Evolutionary conservation across 139 green algal species (phyloP), one percentile per base, ranked within the genome.

Genomic region (Diplosphaera chodatii): DNA sequence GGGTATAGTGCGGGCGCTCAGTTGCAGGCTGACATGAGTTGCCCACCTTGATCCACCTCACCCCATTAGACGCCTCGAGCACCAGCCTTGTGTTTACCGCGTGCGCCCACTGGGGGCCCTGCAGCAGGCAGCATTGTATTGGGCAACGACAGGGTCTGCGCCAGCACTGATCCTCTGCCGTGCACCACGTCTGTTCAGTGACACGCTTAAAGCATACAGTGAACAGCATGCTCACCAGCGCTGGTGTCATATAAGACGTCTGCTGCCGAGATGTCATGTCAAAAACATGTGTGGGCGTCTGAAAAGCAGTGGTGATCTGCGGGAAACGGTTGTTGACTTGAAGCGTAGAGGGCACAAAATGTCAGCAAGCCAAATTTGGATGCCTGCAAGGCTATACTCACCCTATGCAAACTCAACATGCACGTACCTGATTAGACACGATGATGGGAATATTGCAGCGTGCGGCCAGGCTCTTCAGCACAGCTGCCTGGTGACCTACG

Each of bases 81-180:
- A 92, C 79, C 22, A 98, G 73, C 1, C 93, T 78, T n/a, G 90
- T 90, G 77, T 98, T 97, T 34, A 98, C 90, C 30, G 80, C 85
- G 77, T 98, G 93, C 10, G 93, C 89, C 93, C 93, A 98, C 69
- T 94, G 90, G 48, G 89, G 87, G 55, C 93, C 93, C n/a, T n/a
- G n/a, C n/a, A n/a, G n/a, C n/a, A n/a, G n/a, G n/a, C n/a, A n/a
- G n/a, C n/a, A n/a, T n/a, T n/a, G n/a, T n/a, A n/a, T n/a, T n/a
- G n/a, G n/a, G n/a, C n/a, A n/a, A n/a, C n/a, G n/a, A n/a, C n/a
- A n/a, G n/a, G n/a, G n/a, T n/a, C n/a, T n/a, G n/a, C n/a, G n/a
- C n/a, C n/a, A n/a, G n/a, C n/a, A n/a, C n/a, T n/a, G n/a, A n/a
- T n/a, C n/a, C n/a, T n/a, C n/a, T n/a, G n/a, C n/a, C n/a, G n/a